Base-by-base conservation (phyloP, 176 grass and related monocot genomes). In the Oryza brachyantha region DNA sequence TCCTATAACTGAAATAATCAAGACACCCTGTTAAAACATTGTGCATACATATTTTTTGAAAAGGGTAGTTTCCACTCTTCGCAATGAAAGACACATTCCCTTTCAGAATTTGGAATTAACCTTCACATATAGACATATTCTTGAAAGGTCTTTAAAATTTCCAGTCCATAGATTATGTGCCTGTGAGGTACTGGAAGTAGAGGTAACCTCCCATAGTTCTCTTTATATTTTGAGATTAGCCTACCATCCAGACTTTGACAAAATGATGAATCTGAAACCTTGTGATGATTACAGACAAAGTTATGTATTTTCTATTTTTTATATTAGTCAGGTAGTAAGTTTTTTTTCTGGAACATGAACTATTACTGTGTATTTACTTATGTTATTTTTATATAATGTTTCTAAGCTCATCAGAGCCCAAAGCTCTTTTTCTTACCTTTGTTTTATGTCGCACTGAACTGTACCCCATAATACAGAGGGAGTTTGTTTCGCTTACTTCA, bases 401-500 rank as follows among this genome's bases (percentile, higher is more conserved):
- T 81, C 42, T 0, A 72, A 54, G 36, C 24, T 69, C 64, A 64
- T 31, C 39, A 39, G 13, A 24, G 31, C 13, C 14, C 31, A 41
- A 81, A 27, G 0, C 3, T 54, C 66, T 81, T 69, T 17, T 42
- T 60, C 55, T 60, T 75, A 61, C 71, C 29, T 81, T 81, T 48
- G 12, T 12, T 76, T 60, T 57, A 46, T 77, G 55, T 77, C 5
- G 57, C 42, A 66, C 27, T 58, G 66, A 29, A 61, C 37, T 73
- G 39, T 75, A 26, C 36, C 48, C 32, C 13, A 59, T 86, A 79
- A 83, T 41, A 26, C 83, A 98, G 95, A 35, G 95, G 95, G 62
- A 94, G 92, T 86, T 86, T 98, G 63, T 98, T 98, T 78, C 72
- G 46, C 75, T 89, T 98, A 73, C 92, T 98, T 83, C 92, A 91